These are phyloP conservation scores for Trichoderma koningii DNA, from an alignment of 2,329 filamentous ascomycete genomes.

Conservation along the genomic window DNA sequence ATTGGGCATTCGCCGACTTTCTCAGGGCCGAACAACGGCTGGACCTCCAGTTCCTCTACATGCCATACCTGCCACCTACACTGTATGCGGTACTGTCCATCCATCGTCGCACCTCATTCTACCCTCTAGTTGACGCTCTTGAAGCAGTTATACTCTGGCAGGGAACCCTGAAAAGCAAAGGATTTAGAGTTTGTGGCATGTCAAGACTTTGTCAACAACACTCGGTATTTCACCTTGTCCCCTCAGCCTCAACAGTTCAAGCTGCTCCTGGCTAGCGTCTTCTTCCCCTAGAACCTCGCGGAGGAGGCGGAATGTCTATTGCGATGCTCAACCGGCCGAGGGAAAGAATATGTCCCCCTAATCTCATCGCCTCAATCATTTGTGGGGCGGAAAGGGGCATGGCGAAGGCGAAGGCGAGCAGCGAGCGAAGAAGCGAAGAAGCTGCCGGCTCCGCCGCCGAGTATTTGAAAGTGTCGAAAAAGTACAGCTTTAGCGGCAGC, in stretches of 20 bases:
- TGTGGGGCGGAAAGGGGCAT: slow-evolving; percentile 26
- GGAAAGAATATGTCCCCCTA: slow-evolving; percentile 22
- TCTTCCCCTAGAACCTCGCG: slow-evolving; percentile 13
- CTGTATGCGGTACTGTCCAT: neutral
- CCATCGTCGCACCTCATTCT: too few relatives aligned
- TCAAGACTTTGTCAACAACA: neutral
- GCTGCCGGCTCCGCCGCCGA: slow-evolving; percentile 11
- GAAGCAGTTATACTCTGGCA: neutral
- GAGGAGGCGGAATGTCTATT: slow-evolving; percentile 1
- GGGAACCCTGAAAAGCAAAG: too few relatives aligned
- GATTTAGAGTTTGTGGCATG: too few relatives aligned
- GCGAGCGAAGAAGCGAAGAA: slow-evolving; percentile 20
- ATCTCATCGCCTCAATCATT: slow-evolving; percentile 16
- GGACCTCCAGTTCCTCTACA: too few relatives aligned
- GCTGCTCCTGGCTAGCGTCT: slow-evolving; percentile 7
- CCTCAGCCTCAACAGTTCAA: slow-evolving; percentile 1
- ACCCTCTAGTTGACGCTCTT: neutral
- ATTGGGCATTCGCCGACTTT: too few relatives aligned
- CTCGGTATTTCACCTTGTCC: neutral
- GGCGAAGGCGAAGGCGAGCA: slow-evolving; percentile 16
- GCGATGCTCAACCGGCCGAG: slow-evolving; percentile 18
- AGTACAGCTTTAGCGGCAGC: slow-evolving; percentile 20
- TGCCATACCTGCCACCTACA: neutral
- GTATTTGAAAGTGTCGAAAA: slow-evolving; percentile 3
- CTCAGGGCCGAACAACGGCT: too few relatives aligned